These are phyloP conservation scores for Clavispora phyllophila DNA, from an alignment of 805 yeast species.

Conservation along the genomic window DNA sequence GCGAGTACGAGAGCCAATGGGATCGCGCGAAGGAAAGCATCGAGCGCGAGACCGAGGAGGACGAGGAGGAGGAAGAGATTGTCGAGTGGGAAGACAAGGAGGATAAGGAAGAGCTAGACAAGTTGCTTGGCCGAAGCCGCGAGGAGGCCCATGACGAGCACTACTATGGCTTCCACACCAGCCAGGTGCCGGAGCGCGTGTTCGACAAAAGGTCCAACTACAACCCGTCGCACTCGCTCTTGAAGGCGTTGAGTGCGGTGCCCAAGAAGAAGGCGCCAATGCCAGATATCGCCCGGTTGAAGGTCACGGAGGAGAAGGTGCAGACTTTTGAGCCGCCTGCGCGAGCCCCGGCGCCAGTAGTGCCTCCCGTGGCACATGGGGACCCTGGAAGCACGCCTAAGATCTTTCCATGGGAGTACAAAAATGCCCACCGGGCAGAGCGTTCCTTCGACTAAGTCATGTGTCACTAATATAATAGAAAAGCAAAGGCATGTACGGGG, in stretches of 20 bases:
- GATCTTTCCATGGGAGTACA: constrained; percentile 37
- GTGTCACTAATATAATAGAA: background rate
- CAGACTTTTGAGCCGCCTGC: background rate
- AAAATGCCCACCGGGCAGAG: constrained; percentile 16
- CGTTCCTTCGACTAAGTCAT: constrained; percentile 23
- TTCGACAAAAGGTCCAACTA: constrained; percentile 26
- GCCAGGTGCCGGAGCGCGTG: constrained; percentile 25
- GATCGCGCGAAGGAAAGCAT: constrained; percentile 12
- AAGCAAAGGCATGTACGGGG: too few species aligned
- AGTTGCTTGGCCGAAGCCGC: background rate
- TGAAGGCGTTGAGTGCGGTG: background rate
- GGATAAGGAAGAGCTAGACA: background rate
- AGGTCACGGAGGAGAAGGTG: background rate
- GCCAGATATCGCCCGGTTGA: background rate
- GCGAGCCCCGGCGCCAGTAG: background rate
- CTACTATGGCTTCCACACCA: constrained; percentile 10
- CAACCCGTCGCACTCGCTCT: constrained; percentile 22
- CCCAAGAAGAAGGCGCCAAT: background rate
- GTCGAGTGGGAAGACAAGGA: background rate
- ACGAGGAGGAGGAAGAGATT: background rate
- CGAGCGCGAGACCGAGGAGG: constrained; percentile 1
- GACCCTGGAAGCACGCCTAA: constrained; percentile 8
- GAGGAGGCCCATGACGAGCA: background rate
- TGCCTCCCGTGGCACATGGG: background rate
- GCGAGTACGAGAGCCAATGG: constrained; percentile 24